Base-by-base conservation (phyloP, 2,329 filamentous ascomycete species). In the Zalaria obscura region DNA sequence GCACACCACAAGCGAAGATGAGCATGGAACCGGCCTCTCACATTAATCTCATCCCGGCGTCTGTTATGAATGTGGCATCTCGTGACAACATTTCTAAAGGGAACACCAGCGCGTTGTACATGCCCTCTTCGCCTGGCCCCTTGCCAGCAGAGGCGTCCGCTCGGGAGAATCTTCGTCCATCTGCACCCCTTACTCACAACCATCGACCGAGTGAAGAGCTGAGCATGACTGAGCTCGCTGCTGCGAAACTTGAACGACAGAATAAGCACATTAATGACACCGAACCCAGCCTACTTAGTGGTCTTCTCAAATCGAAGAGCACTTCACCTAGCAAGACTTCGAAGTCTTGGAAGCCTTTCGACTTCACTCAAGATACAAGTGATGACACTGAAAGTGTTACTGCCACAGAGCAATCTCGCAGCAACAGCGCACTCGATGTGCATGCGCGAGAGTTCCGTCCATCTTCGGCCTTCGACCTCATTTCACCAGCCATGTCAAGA, bases 211-310 rank as follows among this genome's bases (percentile, higher is more conserved):
- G 40, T 36, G 47, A 34, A 37, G 46, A 38, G 36, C 29, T 32
- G 11, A 40, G 27, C 26, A 40, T 36, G 33, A 38, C 31, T 35
- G 47, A 40, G 7, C 47, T 51, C 32, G 55, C 55, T 4, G 48
- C 52, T 27, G 53, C 53, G 10, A 57, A 55, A 45, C 48, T 59
- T 2, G 52, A 51, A 35, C 55, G 56, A 25, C 55, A 59, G 44
- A 52, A 52, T 29, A 51, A 52, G 43, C 53, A 55, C 40, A 58
- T 55, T 27, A 47, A 51, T 33, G 49, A 50, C 27, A 53, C 51
- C 4, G 55, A 59, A 25, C 50, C 55, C 27, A 47, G 52, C 4
- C 40, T 56, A 28, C 42, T 39, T n/a, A 40, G 27, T 27, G 39
- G 39, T 9, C 11, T 37, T 25, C 6, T 26, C n/a, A 35, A 32